Evolutionary conservation across 192 early-diverging fungal species (phyloP).

Genomic region (Backusella liffmaniae): DNA sequence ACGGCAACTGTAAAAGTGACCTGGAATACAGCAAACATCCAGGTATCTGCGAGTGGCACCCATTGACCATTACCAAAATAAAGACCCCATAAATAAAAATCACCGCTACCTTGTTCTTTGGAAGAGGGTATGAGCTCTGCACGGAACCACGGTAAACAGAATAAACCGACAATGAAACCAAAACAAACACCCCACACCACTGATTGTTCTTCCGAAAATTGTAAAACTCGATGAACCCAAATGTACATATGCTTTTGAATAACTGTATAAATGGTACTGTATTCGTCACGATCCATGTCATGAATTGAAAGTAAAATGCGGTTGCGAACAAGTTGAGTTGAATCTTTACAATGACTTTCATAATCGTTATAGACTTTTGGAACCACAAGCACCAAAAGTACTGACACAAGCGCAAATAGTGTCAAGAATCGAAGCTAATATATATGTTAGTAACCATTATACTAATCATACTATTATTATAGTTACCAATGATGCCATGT

Average conservation of each 20-base stretch:
- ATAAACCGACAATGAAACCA: conserved; percentile 41
- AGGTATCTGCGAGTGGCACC: conserved; percentile 50
- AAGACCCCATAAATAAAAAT: conserved; percentile 55
- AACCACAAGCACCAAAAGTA: conserved; percentile 12
- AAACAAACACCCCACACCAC: conserved; percentile 24
- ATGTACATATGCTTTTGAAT: conserved; percentile 11
- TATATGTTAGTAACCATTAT: conserved; percentile 12
- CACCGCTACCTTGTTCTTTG: conserved; percentile 34
- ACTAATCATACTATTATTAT: neutral
- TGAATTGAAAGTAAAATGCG: conserved; percentile 14
- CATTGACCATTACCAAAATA: conserved; percentile 31
- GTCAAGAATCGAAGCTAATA: conserved; percentile 33
- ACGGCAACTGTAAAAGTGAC: conserved; percentile 5
- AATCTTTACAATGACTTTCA: neutral
- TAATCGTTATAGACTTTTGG: conserved; percentile 25
- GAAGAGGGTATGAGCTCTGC: conserved; percentile 62
- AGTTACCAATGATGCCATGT: conserved; percentile 50
- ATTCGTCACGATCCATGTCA: neutral
- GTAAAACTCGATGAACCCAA: conserved; percentile 52
- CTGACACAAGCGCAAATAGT: conserved; percentile 3
- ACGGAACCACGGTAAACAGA: conserved; percentile 63
- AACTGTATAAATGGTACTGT: neutral
- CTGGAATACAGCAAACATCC: conserved; percentile 34
- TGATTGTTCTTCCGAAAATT: conserved; percentile 19
- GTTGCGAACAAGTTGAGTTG: neutral